phyloP scores from a whole-genome alignment of 768 basidiomycete species.

The Leucosporidium yakuticum region DNA sequence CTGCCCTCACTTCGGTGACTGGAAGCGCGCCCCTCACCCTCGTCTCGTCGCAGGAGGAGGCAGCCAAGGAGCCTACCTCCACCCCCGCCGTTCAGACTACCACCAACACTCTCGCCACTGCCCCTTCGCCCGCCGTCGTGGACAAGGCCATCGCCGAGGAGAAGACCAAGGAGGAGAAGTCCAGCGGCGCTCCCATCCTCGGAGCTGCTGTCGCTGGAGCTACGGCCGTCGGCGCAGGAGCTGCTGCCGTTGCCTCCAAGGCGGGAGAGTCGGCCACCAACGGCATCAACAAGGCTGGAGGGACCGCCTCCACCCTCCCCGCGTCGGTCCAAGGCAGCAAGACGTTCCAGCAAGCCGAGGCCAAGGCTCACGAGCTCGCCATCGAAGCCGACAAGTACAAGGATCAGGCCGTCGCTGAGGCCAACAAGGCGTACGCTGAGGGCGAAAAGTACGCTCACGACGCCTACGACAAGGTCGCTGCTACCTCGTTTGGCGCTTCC shows the following conservation, averaged over 20 bases:
- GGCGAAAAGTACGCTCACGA: not conserved
- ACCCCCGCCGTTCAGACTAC: not conserved
- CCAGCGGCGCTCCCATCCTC: not conserved
- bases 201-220: not conserved
- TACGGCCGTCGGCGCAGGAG: not conserved
- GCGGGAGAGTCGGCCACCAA: not conserved
- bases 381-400: not conserved
- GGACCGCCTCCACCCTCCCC: not conserved
- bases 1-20: not conserved
- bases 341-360: not conserved
- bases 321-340: too few relatives aligned
- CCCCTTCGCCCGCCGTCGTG: not conserved
- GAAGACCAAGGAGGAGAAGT: not conserved
- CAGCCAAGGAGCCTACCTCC: not conserved
- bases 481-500: not conserved
- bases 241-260: not conserved
- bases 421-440: not conserved
- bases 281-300: not conserved
- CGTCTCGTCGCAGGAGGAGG: not conserved
- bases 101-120: not conserved
- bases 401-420: not conserved
- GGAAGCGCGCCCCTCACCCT: not conserved
- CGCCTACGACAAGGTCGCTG: not conserved
- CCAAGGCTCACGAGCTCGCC: slow-evolving; percentile 1
- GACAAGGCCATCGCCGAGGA: not conserved